Evolutionary conservation across 306 rosid genomes (phyloP), one percentile per base, ranked within the genome.

Genomic region (Malus sieversii): DNA sequence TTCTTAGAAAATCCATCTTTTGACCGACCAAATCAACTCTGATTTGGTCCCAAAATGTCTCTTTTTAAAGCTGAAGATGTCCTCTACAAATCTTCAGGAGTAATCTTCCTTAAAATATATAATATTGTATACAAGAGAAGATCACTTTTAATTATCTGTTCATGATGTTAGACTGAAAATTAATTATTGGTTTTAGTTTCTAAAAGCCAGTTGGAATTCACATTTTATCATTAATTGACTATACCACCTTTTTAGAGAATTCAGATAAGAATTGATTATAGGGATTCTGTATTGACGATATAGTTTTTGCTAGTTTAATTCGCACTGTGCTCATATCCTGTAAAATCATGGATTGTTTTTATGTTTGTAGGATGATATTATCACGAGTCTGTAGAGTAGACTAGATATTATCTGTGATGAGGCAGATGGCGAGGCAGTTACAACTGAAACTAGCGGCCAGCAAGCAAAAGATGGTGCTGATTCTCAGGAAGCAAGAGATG

Each of bases 321-420:
- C 32, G 27, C 45, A 8, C 60, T 16, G 45, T 30, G 32, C 32
- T 30, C 60, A 52, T 10, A 8, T 38, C 38, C 42, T 75, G 19
- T 38, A 29, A 42, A 16, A 70, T 52, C 32, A 25, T 71, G 45
- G 70, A 68, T 62, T 78, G 40, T 44, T 45, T 75, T 77, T 66
- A 25, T 77, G 70, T 78, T 77, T 70, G 51, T 61, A 92, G 97
- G 95, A 87, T 84, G 97, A 95, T 84, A 95, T 95, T 83, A 86
- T 86, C 77, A 82, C 13, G n/a, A 95, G 97, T 86, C 82, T 95
- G 82, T 92, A 76, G 59, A 90, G 98, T 88, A 90, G 98, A 87
- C 81, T 95, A 80, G 98, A 86, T 84, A 89, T 92, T 79, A 90
- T 95, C 75, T 80, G 97, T 76, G 97, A 95, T 59, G 98, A 92